Evolutionary conservation across 768 basidiomycete genomes (phyloP), one percentile per base, ranked within the genome.

Genomic region (Hortiboletus flavorubellus): DNA sequence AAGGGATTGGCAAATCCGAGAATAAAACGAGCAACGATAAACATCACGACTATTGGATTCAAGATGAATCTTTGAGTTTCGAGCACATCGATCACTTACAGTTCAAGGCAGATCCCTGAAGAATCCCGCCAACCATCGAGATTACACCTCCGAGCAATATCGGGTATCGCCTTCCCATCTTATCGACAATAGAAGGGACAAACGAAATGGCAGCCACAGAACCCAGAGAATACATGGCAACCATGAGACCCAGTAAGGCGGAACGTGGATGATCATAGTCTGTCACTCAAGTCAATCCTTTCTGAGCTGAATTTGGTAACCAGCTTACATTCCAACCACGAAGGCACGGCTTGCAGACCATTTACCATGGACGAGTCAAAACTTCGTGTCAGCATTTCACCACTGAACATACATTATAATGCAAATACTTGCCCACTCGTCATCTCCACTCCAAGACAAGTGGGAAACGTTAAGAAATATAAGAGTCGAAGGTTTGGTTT

Each of bases 161-260:
- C 26, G 26, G 26, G 26, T 26, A 26, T 26, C 58, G 54, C 15
- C 62, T 53, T 34, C 62, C 62, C 1, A 60, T 4, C 6, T 38
- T 56, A 30, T 64, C 58, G 15, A 49, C 54, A 7, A 54, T 3
- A 1, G 2, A 30, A 8, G 62, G 31, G 4, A 45, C 62, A 30
- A 81, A 65, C 0, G 84, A 84, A 6, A 84, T 66, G 0, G 80
- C 78, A n/a, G 73, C 59, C 37, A 86, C 75, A 4, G 78, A 79
- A 7, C 85, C 85, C 15, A 85, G 76, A 4, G 83, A 81, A 62
- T 84, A 85, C 61, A 82, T 77, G 2, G 82, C 73, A 11, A 77
- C 21, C 57, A 58, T 41, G 4, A 45, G 30, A 29, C 43, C 43
- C 43, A 60, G 37, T 11, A 80, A 72, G 2, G 77, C 72, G 4